Percentiles rank a stretch among this genome's conserved stretches.
These are phyloP conservation scores for Ganoderma lingzhi DNA, from an alignment of 1,284 basidiomycete species.

Conservation along the genomic window DNA sequence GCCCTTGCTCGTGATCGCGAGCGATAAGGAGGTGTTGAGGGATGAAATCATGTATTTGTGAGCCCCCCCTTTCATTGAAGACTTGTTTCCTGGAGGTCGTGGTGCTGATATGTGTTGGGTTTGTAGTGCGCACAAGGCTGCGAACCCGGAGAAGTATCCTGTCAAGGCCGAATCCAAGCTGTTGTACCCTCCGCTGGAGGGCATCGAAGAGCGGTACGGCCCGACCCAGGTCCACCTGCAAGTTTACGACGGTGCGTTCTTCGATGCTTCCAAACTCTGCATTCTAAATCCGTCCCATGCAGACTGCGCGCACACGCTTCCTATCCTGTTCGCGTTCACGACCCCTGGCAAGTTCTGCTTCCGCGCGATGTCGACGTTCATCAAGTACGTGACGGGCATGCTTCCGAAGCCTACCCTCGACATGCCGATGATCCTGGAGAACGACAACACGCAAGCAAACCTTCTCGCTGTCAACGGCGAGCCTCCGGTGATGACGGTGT, in stretches of 20 bases:
- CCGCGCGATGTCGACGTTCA: slow-evolving; percentile 74
- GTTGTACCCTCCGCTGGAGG: slow-evolving; percentile 72
- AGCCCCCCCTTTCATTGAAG: slow-evolving; percentile 41
- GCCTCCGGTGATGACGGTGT: not conserved
- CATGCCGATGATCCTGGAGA: slow-evolving; percentile 11
- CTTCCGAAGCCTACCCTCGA: slow-evolving; percentile 25
- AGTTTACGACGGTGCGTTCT: slow-evolving; percentile 72
- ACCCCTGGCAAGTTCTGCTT: slow-evolving; percentile 84
- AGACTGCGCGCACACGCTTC: slow-evolving; percentile 82
- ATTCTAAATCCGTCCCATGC: not conserved
- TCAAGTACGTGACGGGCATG: slow-evolving; percentile 67
- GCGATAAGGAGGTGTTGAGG: slow-evolving; percentile 91
- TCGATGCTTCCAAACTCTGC: not conserved
- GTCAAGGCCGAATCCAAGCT: slow-evolving; percentile 65
- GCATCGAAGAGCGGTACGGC: slow-evolving; percentile 67
- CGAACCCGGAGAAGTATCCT: slow-evolving; percentile 81
- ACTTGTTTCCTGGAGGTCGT: not conserved
- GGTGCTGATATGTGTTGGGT: not conserved
- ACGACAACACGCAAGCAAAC: slow-evolving; percentile 15
- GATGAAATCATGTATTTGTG: slow-evolving; percentile 93
- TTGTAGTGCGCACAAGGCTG: slow-evolving; percentile 91
- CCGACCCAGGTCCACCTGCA: slow-evolving; percentile 95
- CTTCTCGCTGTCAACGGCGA: not conserved
- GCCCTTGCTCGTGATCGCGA: slow-evolving; percentile 86
- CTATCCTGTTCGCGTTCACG: slow-evolving; percentile 84